Evolutionary conservation across 2,329 filamentous ascomycete species (phyloP), one percentile per base, ranked within the genome.

Genomic region (Penicillium sp.): DNA sequence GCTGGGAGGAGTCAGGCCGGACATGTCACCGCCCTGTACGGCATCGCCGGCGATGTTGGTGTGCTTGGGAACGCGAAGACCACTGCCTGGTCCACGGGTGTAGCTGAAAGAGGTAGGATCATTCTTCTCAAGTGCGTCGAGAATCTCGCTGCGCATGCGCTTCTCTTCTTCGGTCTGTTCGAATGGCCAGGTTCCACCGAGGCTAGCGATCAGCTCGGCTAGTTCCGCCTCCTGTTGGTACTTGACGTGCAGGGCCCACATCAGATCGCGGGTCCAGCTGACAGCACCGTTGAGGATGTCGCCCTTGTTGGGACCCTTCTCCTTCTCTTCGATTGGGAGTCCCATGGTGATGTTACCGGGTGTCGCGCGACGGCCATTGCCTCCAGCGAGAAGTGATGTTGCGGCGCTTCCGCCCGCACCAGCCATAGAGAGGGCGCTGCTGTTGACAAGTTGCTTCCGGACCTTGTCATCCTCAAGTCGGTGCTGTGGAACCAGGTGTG

Each of bases 271-370:
- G 57, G 91, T 97, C 94, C 94, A 99, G 75, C 91, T 92, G 50
- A 97, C 94, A 32, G 93, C 90, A 29, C 94, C 93, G 69, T 97
- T 97, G 66, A 99, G 87, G 56, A 99, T 97, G 67, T 99, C 94
- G 46, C 94, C 94, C 78, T 99, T 99, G 81, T 97, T 97, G 5
- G 94, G 94, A 0, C 94, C 94, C 71, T 97, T 97, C 77, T 99
- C 94, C 73, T 97, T 97, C 64, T 97, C 94, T 67, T 99, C 94
- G 34, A 96, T 84, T 0, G 94, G 93, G 29, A 97, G 83, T 13
- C 92, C 92, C 61, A 93, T 93, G 5, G 92, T 96, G 67, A 97
- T 97, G 70, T 90, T 95, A 36, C 89, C 89, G 6, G 86, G 81
- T n/a, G 80, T 81, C 29, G 92, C 92, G 59, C 92, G 86, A 60